Base-by-base conservation (phyloP, 768 basidiomycete species). In the Russula olivacea region DNA sequence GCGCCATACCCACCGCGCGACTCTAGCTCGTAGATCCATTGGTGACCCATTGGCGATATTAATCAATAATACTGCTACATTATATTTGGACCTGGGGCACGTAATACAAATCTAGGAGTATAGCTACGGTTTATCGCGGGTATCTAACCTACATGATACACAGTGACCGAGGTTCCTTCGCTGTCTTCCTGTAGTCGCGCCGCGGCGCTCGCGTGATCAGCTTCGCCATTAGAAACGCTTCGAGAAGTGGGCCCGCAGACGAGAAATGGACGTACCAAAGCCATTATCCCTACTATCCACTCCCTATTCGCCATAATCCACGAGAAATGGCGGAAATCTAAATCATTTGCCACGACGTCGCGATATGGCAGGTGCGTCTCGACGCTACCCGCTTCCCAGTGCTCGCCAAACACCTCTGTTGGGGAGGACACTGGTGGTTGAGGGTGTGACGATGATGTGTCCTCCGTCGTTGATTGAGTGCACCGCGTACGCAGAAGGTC, bases 101-200 rank as follows among this genome's bases (percentile, higher is more conserved):
- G 41, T 19, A 47, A 10, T 21, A 6, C 21, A 49, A 19, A 28
- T 50, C 15, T 30, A 23, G 28, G 11, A 12, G 25, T 14, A 4
- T 7, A 19, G 28, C 10, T 32, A 51, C 49, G 32, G 25, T 50
- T 50, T 28, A 30, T 50, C 17, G 8, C 28, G 8, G 28, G 15
- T 21, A 28, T 23, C 55, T 36, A 54, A 28, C 41, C 52, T 15
- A 61, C 34, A 38, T 47, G 52, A 38, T 61, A 61, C 30, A 53
- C 50, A 3, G 59, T 43, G 41, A 45, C 30, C 17, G 2, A 23
- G 25, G 59, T 60, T 60, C 59, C 51, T n/a, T 4, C n/a, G n/a
- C n/a, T n/a, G n/a, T n/a, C 17, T 4, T 34, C 51, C 52, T 61
- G 59, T 54, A 32, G 23, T 23, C 6, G 43, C 19, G 12, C 52